Evolutionary conservation across 371 early-diverging fungal species (phyloP), one percentile per base, ranked within the genome.

Genomic region (Conidiobolus incongruus): DNA sequence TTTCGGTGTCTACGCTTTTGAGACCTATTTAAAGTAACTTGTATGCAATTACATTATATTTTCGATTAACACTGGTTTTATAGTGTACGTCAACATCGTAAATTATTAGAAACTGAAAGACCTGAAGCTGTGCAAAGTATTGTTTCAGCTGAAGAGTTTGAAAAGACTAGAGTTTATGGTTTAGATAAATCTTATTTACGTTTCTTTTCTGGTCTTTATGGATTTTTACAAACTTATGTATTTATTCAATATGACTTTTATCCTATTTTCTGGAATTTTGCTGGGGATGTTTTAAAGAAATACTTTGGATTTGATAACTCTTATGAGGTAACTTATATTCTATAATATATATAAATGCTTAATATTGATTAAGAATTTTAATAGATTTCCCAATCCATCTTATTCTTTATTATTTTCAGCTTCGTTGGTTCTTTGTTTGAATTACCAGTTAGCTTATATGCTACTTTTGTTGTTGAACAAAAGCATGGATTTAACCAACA

Each of bases 401-500:
- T 81, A 29, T 92, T 89, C 46, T 65, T 77, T 12, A 52, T 67
- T 0, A 30, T 75, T n/a, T 64, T 73, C 30, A 59, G 65, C 7
- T 15, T 75, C 6, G 45, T 79, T 15, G 68, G 73, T 0, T 77
- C 78, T 1, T 39, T 80, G 5, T 54, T 81, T 15, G 66, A 71
- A 5, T 52, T 88, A 33, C 98, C 96, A 2, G 74, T 88, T 45
- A 67, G 69, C 36, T 51, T 94, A 17, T 92, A 89, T 53, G 70
- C 65, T 38, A 91, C 84, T 1, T 98, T 98, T 72, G 88, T 89
- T 24, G 68, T 97, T 39, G 99, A 98, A 58, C 70, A 80, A 51
- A 63, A 70, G 13, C 90, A 93, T 57, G 98, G 97, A 4, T 97
- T 97, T 63, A 98, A 98, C 65, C 97, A 97, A 53, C 81, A 78